These are phyloP conservation scores for Fusarium cicatricum DNA, from an alignment of 2,329 filamentous ascomycete genomes.

Conservation along the genomic window DNA sequence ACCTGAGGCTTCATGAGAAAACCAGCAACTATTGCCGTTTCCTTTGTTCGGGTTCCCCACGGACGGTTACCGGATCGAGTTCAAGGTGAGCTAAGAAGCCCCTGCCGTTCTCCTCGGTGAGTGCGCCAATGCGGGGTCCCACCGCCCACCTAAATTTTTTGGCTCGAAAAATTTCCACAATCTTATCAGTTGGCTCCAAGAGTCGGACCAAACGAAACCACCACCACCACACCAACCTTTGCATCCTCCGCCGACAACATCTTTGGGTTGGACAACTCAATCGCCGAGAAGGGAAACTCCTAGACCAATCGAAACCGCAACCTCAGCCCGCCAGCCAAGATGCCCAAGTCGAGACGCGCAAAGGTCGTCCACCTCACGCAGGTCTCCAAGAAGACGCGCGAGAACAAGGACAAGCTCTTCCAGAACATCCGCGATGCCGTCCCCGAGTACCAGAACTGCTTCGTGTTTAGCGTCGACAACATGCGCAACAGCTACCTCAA, in stretches of 20 bases:
- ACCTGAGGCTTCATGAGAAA: no score
- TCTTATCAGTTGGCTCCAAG: conserved; percentile 43
- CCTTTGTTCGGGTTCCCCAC: not conserved
- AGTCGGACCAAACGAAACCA: conserved; percentile 9
- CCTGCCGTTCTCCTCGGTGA: conserved; percentile 31
- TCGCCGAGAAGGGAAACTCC: not conserved
- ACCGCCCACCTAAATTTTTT: conserved; percentile 41
- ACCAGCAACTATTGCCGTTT: no score
- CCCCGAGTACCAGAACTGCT: conserved; percentile 87
- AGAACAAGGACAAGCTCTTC: conserved; percentile 90
- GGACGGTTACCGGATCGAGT: conserved; percentile 8
- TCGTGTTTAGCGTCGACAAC: conserved; percentile 94
- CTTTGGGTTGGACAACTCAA: not conserved
- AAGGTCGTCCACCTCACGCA: conserved; percentile 90
- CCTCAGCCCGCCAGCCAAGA: conserved; percentile 52
- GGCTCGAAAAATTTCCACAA: conserved; percentile 46
- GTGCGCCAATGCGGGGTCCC: conserved; percentile 42
- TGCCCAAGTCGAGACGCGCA: conserved; percentile 97
- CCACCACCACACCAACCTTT: not conserved
- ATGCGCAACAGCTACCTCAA: conserved; percentile 98
- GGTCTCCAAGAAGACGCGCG: conserved; percentile 90
- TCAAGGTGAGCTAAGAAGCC: conserved; percentile 21
- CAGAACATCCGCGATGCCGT: conserved; percentile 86
- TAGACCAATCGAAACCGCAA: not conserved
- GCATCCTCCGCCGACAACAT: not conserved